A percentile compares a stretch with the other conserved stretches of the same genome.
These are phyloP conservation scores for Floccularia luteovirens DNA, from an alignment of 768 basidiomycete species.

Conservation along the genomic window DNA sequence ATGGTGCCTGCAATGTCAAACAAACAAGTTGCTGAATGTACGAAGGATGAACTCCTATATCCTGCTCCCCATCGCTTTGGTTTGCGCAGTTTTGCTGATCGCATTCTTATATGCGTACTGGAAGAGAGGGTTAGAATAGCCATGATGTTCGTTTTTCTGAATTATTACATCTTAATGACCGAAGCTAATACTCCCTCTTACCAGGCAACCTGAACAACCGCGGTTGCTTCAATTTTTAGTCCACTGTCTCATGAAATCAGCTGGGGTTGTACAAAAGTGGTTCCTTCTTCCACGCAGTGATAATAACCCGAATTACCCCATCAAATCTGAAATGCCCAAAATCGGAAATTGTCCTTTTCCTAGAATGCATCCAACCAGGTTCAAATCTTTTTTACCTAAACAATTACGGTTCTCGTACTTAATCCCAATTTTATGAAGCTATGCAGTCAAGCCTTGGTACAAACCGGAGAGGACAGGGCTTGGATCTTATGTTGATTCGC, in stretches of 20 bases:
- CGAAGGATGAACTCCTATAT: constrained; percentile 31
- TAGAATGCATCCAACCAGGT: constrained; percentile 28
- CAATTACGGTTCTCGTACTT: neutral
- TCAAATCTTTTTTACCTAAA: neutral
- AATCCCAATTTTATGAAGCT: constrained; percentile 17
- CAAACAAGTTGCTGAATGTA: constrained; percentile 27
- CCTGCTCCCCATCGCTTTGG: constrained; percentile 28
- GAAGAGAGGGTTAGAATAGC: constrained; percentile 37
- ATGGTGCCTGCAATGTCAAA: constrained; percentile 37
- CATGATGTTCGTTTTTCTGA: constrained; percentile 31
- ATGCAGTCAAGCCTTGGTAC: constrained; percentile 40
- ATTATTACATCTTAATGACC: neutral
- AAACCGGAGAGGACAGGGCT: constrained; percentile 25
- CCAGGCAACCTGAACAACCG: constrained; percentile 31
- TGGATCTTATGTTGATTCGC: constrained; percentile 17
- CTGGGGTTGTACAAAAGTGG: constrained; percentile 25
- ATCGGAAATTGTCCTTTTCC: constrained; percentile 14
- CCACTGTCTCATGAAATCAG: constrained; percentile 11
- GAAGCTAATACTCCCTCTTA: neutral
- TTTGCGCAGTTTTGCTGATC: constrained; percentile 24
- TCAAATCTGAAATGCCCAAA: constrained; percentile 16
- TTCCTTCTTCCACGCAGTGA: constrained; percentile 28
- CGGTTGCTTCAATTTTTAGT: constrained; percentile 20
- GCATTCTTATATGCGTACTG: constrained; percentile 26
- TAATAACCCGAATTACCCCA: constrained; percentile 10